These are phyloP conservation scores for Arabidopsis arenosa DNA, from an alignment of 345 rosid species.

Conservation along the genomic window DNA sequence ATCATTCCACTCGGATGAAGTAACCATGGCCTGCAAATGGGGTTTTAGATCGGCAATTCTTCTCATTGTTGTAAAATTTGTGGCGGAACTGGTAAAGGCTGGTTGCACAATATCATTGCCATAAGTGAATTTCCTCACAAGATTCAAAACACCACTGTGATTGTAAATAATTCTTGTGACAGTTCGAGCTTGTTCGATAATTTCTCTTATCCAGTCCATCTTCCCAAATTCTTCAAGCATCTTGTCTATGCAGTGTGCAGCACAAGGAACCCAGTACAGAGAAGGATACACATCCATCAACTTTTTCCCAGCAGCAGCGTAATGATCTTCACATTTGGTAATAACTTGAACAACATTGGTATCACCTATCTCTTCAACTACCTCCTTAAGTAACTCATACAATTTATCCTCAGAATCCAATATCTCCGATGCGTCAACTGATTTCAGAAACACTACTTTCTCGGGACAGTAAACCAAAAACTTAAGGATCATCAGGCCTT, in stretches of 20 bases:
- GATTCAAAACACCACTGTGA: constrained; percentile 69
- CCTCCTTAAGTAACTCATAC: constrained; percentile 65
- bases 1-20: constrained; percentile 87
- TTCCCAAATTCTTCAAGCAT: constrained; percentile 75
- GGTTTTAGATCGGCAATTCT: constrained; percentile 63
- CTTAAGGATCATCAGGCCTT: constrained; percentile 57
- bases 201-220: constrained; percentile 60
- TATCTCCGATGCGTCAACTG: constrained; percentile 63
- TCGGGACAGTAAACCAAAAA: constrained; percentile 69
- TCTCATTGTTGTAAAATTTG: constrained; percentile 70
- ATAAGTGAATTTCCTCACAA: constrained; percentile 68
- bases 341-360: constrained; percentile 83
- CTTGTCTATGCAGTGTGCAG: constrained; percentile 67
- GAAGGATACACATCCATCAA: constrained; percentile 71
- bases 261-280: constrained; percentile 91
- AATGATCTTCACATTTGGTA: constrained; percentile 66
- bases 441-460: constrained; percentile 70
- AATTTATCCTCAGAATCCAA: constrained; percentile 60
- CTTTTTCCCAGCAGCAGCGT: constrained; percentile 61
- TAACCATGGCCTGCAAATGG: constrained; percentile 78
- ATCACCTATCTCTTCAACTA: constrained; percentile 81
- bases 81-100: constrained; percentile 61
- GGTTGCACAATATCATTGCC: constrained; percentile 81
- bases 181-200: constrained; percentile 76
- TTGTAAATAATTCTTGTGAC: constrained; percentile 85